Evolutionary conservation across 805 yeast species (phyloP), one percentile per base, ranked within the genome.

Genomic region (Wickerhamiella occidentalis): DNA sequence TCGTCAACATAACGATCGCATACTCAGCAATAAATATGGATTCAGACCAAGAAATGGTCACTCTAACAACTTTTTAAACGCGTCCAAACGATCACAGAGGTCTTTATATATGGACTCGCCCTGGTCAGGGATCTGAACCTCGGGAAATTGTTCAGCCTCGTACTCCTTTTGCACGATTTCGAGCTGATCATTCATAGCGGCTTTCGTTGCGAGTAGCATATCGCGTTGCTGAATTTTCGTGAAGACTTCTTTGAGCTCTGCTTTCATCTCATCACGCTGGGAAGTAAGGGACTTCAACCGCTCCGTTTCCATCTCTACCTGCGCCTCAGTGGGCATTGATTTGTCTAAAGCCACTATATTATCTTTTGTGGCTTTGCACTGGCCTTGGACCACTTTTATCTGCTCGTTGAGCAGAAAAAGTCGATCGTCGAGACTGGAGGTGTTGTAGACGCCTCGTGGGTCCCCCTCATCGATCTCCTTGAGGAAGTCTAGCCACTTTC

Each of bases 261-360:
- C 41, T 5, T 13, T 6, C 3, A 19, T 37, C 26, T 37, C 41
- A 13, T 37, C 41, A 12, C 26, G 25, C 26, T 37, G 41, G 15
- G 5, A 26, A 13, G 41, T 37, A 9, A 37, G 11, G 6, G 23
- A 19, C 21, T 12, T 22, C 6, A 37, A 26, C 22, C 23, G 26
- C 41, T 37, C 41, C n/a, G 8, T 9, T 22, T 37, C 22, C 35
- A 17, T 26, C 12, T 22, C 44, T 7, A 25, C 8, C 22, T 40
- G 44, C 35, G 23, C 8, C 15, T 40, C 44, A 2, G 44, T 40
- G 44, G 44, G 44, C 35, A 26, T 40, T 26, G 22, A 12, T 9
- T 41, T 25, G 2, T 15, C 23, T 3, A 41, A 36, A 7, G n/a
- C 18, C 21, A 17, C 36, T 12, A 26, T 28, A 2, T 41, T 15